Evolutionary conservation across 306 rosid genomes (phyloP), one percentile per base, ranked within the genome.

Genomic region (Gynostemma pentaphyllum): DNA sequence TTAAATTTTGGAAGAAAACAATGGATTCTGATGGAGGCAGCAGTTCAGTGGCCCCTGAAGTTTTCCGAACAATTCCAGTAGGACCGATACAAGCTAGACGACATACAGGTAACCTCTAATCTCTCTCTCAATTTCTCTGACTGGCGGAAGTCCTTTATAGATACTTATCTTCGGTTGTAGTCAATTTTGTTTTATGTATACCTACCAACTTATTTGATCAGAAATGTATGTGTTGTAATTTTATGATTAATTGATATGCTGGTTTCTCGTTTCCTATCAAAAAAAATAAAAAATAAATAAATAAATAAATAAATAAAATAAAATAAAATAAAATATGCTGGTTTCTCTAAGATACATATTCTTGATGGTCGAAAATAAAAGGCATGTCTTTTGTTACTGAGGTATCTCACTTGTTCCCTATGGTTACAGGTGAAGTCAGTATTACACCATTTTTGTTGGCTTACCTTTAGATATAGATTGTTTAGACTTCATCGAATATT

Each of bases 41-140:
- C 63, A 56, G 45, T 18, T 56, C 36, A 32, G 45, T 56, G 44
- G 63, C 11, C 45, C 27, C 37, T 41, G 22, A 2, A 41, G 40
- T 23, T n/a, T 53, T 22, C 27, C 11, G n/a, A 30, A 37, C 16
- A 53, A 28, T 41, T 15, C 42, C 26, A 13, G 42, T 15, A 1
- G 63, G 28, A 56, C n/a, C 29, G 16, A 44, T 32, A 18, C 63
- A 32, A 56, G 44, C 27, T 29, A 56, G 63, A 44, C 30, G 44
- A 32, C 63, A 56, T 56, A 32, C 63, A 32, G 63, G 63, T 56
- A 56, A 32, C 27, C n/a, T 56, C 63, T 32, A 56, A n/a, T n/a
- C n/a, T n/a, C n/a, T n/a, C n/a, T n/a, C n/a, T n/a, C n/a, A n/a
- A n/a, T n/a, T n/a, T n/a, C n/a, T n/a, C n/a, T n/a, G n/a, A n/a